A percentile compares a stretch with the other conserved stretches of the same genome.
Evolutionary conservation across 1,284 basidiomycete species (phyloP).

Genomic region (Rugiboletus extremiorientalis): DNA sequence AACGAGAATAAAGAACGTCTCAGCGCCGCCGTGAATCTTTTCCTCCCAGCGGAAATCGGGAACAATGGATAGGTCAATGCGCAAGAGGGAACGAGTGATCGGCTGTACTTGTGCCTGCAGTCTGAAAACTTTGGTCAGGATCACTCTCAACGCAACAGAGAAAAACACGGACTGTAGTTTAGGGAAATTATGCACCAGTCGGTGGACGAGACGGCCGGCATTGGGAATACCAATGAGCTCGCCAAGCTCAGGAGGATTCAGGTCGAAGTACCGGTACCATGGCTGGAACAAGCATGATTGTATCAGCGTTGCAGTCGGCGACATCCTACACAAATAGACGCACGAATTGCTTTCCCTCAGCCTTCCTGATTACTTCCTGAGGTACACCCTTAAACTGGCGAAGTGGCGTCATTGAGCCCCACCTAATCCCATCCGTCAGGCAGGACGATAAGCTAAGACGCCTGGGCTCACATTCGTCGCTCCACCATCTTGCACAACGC

Average conservation of each 20-base stretch:
- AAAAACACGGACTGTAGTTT: constrained; percentile 74
- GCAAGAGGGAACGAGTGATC: constrained; percentile 85
- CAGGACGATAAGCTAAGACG: not conserved
- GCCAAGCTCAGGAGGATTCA: constrained; percentile 84
- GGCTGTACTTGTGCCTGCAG: constrained; percentile 94
- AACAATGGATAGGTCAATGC: constrained; percentile 87
- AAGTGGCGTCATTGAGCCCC: constrained; percentile 97
- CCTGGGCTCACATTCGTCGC: constrained; percentile 65
- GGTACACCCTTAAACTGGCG: constrained; percentile 94
- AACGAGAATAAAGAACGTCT: constrained; percentile 91
- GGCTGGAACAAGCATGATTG: constrained; percentile 49
- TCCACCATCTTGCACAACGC: constrained; percentile 99
- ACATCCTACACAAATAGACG: constrained; percentile 30
- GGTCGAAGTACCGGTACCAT: constrained; percentile 95
- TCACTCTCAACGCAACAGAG: not conserved
- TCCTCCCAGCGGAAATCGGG: constrained; percentile 99
- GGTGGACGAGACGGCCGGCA: constrained; percentile 89
- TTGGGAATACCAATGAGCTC: constrained; percentile 94
- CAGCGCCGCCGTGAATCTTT: constrained; percentile 85
- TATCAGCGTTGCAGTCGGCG: not conserved
- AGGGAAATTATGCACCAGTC: constrained; percentile 96
- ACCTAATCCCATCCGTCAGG: constrained; percentile 49
- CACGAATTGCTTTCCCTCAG: constrained; percentile 97
- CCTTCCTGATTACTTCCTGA: constrained; percentile 84
- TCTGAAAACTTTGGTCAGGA: constrained; percentile 36